Evolutionary conservation across 1,139 yeast species (phyloP).

Genomic region (Kodamaea anthophila): DNA sequence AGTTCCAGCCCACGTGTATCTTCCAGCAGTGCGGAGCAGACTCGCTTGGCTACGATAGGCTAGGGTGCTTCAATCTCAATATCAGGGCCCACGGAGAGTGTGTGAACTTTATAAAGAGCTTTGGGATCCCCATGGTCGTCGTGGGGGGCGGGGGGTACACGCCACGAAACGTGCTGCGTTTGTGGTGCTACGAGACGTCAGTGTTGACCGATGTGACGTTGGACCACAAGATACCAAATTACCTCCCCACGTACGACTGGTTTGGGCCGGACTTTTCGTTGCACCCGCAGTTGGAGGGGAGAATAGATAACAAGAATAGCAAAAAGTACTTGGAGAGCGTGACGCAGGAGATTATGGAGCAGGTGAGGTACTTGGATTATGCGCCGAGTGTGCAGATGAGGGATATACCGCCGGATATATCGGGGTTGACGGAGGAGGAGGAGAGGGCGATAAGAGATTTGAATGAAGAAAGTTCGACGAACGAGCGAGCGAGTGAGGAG

Average conservation of each 20-base stretch:
- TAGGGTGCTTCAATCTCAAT: constrained; percentile 89
- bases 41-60: constrained; percentile 84
- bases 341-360: constrained; percentile 71
- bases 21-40: constrained; percentile 98
- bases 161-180: constrained; percentile 86
- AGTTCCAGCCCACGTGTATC: constrained; percentile 83
- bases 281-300: constrained; percentile 85
- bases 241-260: constrained; percentile 77
- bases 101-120: constrained; percentile 76
- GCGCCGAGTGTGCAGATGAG: constrained; percentile 96
- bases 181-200: constrained; percentile 95
- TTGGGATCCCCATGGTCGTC: constrained; percentile 84
- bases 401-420: constrained; percentile 79
- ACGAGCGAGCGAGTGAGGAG: too few species aligned
- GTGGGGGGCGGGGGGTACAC: constrained; percentile 98
- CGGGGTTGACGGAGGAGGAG: constrained; percentile 58
- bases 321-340: constrained; percentile 80
- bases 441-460: constrained; percentile 48
- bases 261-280: constrained; percentile 89
- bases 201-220: constrained; percentile 73
- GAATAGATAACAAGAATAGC: constrained; percentile 82
- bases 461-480: constrained; percentile 21
- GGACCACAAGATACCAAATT: constrained; percentile 70
- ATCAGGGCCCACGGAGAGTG: constrained; percentile 95
- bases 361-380: constrained; percentile 71